These are phyloP conservation scores for Arthrobotrys conoides DNA, from an alignment of 2,329 filamentous ascomycete genomes.

Conservation along the genomic window DNA sequence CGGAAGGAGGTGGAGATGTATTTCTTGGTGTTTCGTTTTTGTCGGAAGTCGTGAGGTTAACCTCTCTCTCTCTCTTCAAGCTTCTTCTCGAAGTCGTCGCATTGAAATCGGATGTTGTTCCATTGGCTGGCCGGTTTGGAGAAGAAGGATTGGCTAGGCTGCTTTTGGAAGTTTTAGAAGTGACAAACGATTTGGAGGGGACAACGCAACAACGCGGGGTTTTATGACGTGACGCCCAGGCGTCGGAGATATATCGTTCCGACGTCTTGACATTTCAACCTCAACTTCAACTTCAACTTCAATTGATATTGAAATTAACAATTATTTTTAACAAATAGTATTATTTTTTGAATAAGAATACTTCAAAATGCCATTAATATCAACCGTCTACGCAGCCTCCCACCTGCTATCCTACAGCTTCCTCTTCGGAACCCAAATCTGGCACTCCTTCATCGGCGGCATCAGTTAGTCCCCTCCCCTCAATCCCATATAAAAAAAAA, in stretches of 20 bases:
- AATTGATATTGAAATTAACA: slow-evolving; percentile 6
- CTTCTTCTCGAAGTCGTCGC: neutral
- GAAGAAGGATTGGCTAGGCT: neutral
- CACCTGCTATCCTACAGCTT: slow-evolving; percentile 76
- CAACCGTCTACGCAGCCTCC: slow-evolving; percentile 59
- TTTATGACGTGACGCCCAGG: slow-evolving; percentile 12
- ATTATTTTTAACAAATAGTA: no score
- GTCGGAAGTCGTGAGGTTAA: slow-evolving; percentile 49
- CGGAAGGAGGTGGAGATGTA: neutral
- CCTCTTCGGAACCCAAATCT: slow-evolving; percentile 86
- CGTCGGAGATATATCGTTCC: no score
- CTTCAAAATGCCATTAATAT: slow-evolving; percentile 61
- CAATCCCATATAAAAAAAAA: slow-evolving; percentile 2
- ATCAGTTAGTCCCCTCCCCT: slow-evolving; percentile 42
- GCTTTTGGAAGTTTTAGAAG: neutral
- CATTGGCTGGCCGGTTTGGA: slow-evolving; percentile 30
- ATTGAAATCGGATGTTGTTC: slow-evolving; percentile 26
- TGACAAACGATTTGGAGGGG: slow-evolving; percentile 20
- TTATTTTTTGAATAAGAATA: neutral
- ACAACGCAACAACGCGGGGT: slow-evolving; percentile 2
- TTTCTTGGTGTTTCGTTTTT: neutral
- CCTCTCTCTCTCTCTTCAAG: no score
- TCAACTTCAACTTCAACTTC: slow-evolving; percentile 17
- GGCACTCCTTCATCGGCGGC: slow-evolving; percentile 82
- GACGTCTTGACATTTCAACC: no score